phyloP scores from a whole-genome alignment of 768 basidiomycete genomes.

The Brasilioporus rufonigricans region DNA sequence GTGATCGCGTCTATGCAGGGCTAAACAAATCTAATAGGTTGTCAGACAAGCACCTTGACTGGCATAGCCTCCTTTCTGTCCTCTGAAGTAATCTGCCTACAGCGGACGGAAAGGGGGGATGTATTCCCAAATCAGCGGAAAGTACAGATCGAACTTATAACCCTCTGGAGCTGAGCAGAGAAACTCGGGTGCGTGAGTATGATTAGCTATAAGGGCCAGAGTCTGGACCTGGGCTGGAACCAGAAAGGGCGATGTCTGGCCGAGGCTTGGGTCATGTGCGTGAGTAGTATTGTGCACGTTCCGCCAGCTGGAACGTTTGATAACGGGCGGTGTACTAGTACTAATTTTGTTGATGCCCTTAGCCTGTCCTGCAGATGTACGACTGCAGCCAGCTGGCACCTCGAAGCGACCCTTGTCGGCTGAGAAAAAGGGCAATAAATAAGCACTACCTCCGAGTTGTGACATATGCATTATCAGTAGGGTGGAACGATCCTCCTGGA shows the following conservation, averaged over 20 bases:
- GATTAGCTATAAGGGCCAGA: not conserved
- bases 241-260: not conserved
- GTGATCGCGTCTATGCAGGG: not conserved
- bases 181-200: not conserved
- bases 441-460: too few species aligned
- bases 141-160: too few species aligned
- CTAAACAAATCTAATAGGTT: not conserved
- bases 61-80: conserved; percentile 18
- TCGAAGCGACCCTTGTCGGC: not conserved
- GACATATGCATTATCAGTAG: too few species aligned
- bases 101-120: conserved; percentile 27
- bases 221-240: not conserved
- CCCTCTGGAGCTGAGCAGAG: not conserved
- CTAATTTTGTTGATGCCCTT: not conserved
- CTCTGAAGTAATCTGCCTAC: conserved; percentile 22
- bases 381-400: not conserved
- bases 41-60: not conserved
- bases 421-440: not conserved
- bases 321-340: not conserved
- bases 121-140: too few species aligned
- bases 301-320: not conserved
- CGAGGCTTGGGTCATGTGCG: not conserved
- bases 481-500: not conserved
- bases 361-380: too few species aligned
- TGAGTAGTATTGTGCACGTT: not conserved